Evolutionary conservation across 2,329 filamentous ascomycete genomes (phyloP), one percentile per base, ranked within the genome.

Genomic region (Arthrobotrys entomopaga): DNA sequence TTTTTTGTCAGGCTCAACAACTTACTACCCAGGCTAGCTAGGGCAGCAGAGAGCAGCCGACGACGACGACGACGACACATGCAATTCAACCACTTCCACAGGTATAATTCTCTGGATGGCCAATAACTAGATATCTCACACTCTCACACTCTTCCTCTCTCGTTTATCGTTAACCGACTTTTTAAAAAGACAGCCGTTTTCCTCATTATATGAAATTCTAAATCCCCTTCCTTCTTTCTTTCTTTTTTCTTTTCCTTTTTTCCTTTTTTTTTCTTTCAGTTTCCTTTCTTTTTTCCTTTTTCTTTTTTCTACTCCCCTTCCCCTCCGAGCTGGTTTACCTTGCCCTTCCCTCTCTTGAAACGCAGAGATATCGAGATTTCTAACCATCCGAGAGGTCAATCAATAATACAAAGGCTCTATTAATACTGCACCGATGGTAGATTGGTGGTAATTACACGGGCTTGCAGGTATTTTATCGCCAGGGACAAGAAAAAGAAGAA

Each of bases 381-480:
- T 59, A n/a, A n/a, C 40, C 53, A 54, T 73, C 69, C 38, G 69
- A 61, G 69, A 73, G 61, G 69, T 73, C 49, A 24, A 66, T 66
- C 65, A 66, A 60, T 73, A 73, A 34, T 34, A 34, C 29, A 34
- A 10, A 34, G 10, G 60, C 69, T 61, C 69, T 73, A 61, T n/a
- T 66, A n/a, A n/a, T n/a, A 73, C 66, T 54, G 61, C 42, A 48
- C 69, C 43, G 56, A 73, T 66, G 69, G 67, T 46, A 13, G 65
- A 73, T 61, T 61, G 61, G 69, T 73, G 69, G 61, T 73, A 73
- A 73, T 73, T 73, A 65, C 56, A 73, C 61, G 56, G 29, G 63
- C 56, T 60, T 73, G 69, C 69, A 66, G 29, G 61, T 57, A 61
- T 57, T n/a, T 48, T 53, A 73, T 73, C 69, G 43, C 69, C 69